Percentiles rank a stretch among this genome's conserved stretches.
These are phyloP conservation scores for Saccharomyces pastorianus DNA, from an alignment of 1,139 yeast genomes.

Conservation along the genomic window DNA sequence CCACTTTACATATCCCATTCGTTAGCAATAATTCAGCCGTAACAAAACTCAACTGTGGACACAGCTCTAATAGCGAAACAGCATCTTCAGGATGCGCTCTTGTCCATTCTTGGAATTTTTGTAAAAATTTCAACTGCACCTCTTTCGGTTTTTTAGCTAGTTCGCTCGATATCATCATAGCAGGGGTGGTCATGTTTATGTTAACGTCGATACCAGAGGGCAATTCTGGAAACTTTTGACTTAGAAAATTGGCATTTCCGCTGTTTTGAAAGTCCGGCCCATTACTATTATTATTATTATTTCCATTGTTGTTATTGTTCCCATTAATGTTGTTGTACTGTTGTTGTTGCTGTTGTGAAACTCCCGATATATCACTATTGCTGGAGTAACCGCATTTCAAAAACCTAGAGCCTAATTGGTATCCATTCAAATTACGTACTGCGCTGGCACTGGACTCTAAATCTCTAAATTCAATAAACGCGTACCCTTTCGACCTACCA, in stretches of 20 bases:
- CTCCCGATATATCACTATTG: constrained; percentile 19
- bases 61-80: constrained; percentile 52
- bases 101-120: constrained; percentile 59
- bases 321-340: constrained; percentile 1
- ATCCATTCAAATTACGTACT: constrained; percentile 77
- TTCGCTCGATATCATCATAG: constrained; percentile 51
- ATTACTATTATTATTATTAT: constrained; percentile 10
- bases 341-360: constrained; percentile 8
- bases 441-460: constrained; percentile 84
- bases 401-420: constrained; percentile 62
- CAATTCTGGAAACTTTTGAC: constrained; percentile 34
- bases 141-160: constrained; percentile 39
- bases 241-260: neutral
- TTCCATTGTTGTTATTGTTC: constrained; percentile 2
- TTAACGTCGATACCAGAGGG: constrained; percentile 48
- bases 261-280: constrained; percentile 10
- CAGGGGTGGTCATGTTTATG: constrained; percentile 52
- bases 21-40: constrained; percentile 67
- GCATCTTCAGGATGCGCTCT: constrained; percentile 55
- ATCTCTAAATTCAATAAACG: constrained; percentile 72
- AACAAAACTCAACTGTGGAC: constrained; percentile 77
- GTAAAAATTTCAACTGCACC: constrained; percentile 33
- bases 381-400: constrained; percentile 65
- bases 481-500: constrained; percentile 88
- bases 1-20: constrained; percentile 30